Evolutionary conservation across 2,329 filamentous ascomycete genomes (phyloP).

Genomic region (Curvularia sp.): DNA sequence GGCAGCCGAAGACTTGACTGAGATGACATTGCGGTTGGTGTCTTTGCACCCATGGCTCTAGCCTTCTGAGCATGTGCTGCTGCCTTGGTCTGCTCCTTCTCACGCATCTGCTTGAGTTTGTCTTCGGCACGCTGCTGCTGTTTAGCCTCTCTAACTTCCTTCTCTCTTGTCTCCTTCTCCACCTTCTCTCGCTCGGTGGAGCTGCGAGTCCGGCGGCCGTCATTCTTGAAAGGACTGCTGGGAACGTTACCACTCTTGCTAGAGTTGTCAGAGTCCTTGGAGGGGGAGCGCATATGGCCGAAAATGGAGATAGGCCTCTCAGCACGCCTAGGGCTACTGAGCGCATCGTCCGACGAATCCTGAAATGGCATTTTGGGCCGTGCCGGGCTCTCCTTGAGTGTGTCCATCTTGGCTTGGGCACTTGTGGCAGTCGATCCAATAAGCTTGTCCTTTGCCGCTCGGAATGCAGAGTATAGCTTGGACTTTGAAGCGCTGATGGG

Average conservation of each 20-base stretch:
- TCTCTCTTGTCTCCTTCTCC: conserved; percentile 67
- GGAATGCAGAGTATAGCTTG: conserved; percentile 88
- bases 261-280: conserved; percentile 46
- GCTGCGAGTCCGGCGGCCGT: conserved; percentile 61
- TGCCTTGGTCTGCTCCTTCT: conserved; percentile 74
- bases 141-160: conserved; percentile 62
- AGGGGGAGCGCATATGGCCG: conserved; percentile 45
- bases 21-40: conserved; percentile 50
- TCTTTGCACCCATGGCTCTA: conserved; percentile 57
- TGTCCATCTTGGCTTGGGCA: conserved; percentile 65
- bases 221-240: conserved; percentile 45
- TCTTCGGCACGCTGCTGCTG: conserved; percentile 68
- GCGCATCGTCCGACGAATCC: conserved; percentile 43
- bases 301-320: conserved; percentile 44
- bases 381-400: conserved; percentile 49
- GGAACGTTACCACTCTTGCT: conserved; percentile 31
- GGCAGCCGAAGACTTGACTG: conserved; percentile 41
- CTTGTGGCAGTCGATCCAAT: conserved; percentile 72
- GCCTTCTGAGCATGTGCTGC: conserved; percentile 53
- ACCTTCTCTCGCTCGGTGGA: conserved; percentile 67
- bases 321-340: conserved; percentile 44
- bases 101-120: conserved; percentile 71
- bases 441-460: conserved; percentile 84
- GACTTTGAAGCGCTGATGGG: conserved; percentile 91
- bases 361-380: conserved; percentile 36